A percentile compares a stretch with the other conserved stretches of the same genome.
Evolutionary conservation across 2,329 filamentous ascomycete species (phyloP).

Genomic region (Didymellaceae sp.): DNA sequence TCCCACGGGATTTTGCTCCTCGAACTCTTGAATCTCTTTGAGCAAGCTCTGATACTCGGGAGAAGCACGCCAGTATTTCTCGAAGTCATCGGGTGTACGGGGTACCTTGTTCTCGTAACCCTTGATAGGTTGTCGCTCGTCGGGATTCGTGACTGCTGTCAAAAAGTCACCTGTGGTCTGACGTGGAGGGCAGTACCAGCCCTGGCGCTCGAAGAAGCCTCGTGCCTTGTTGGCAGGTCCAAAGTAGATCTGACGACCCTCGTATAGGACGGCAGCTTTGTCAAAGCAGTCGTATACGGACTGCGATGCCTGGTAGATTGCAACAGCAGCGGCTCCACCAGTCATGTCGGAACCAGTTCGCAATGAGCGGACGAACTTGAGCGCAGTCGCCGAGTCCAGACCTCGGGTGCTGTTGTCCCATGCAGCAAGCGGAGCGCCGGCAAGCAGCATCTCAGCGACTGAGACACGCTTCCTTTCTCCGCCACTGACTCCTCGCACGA

Average conservation of each 20-base stretch:
- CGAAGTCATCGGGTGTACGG: slow-evolving; percentile 58
- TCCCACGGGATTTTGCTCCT: slow-evolving; percentile 55
- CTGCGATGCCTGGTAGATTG: slow-evolving; percentile 62
- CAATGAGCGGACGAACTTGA: slow-evolving; percentile 62
- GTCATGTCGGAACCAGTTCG: slow-evolving; percentile 58
- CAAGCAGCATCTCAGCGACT: slow-evolving; percentile 61
- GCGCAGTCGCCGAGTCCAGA: slow-evolving; percentile 57
- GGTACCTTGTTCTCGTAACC: slow-evolving; percentile 55
- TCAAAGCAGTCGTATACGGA: slow-evolving; percentile 70
- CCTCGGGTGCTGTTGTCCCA: slow-evolving; percentile 57
- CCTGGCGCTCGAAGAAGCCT: slow-evolving; percentile 70
- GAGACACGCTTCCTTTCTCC: slow-evolving; percentile 67
- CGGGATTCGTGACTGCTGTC: slow-evolving; percentile 69
- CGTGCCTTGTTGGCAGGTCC: slow-evolving; percentile 67
- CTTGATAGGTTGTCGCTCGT: slow-evolving; percentile 51
- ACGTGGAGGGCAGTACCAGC: slow-evolving; percentile 70
- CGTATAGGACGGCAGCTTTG: slow-evolving; percentile 76
- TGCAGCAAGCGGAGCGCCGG: slow-evolving; percentile 48
- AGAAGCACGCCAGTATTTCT: slow-evolving; percentile 59
- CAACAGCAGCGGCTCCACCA: slow-evolving; percentile 60
- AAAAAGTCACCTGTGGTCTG: slow-evolving; percentile 78
- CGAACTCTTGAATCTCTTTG: slow-evolving; percentile 60
- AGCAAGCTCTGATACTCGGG: slow-evolving; percentile 52
- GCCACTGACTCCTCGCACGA: slow-evolving; percentile 66
- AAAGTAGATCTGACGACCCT: slow-evolving; percentile 79